Evolutionary conservation across 2,329 filamentous ascomycete genomes (phyloP).

Genomic region (Paracoccidioides brasiliensis): DNA sequence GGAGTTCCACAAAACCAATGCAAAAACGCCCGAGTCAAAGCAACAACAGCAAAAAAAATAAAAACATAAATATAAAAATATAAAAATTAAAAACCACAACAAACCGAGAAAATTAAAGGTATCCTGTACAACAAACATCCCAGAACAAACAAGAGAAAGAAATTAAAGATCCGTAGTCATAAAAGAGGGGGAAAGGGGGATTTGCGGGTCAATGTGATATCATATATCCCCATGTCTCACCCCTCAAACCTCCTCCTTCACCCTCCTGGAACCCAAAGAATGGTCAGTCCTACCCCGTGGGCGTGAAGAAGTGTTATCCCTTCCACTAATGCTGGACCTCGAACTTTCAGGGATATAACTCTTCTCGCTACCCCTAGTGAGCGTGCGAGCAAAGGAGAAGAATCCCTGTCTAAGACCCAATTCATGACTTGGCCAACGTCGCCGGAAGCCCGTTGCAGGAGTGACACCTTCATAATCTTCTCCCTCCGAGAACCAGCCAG

Average conservation of each 20-base stretch:
- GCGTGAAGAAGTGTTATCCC: neutral
- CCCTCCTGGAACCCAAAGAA: neutral
- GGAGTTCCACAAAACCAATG: no score
- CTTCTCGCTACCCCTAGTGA: conserved; percentile 18
- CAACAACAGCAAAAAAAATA: no score
- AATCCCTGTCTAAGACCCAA: conserved; percentile 21
- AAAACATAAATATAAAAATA: no score
- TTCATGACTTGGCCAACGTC: conserved; percentile 14
- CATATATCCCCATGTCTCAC: neutral
- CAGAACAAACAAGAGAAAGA: neutral
- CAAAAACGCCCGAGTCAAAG: no score
- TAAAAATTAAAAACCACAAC: no score
- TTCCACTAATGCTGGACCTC: neutral
- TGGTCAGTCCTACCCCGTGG: neutral
- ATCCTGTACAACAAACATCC: no score
- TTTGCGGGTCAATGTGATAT: no score
- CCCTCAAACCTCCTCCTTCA: conserved; percentile 3
- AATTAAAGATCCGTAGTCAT: neutral
- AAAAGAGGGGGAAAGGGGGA: no score
- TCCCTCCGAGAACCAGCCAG: conserved; percentile 19
- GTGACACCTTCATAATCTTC: conserved; percentile 16
- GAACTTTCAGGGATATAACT: conserved; percentile 9
- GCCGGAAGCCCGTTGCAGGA: conserved; percentile 12
- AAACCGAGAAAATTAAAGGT: no score
- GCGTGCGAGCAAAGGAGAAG: conserved; percentile 19